A percentile compares a stretch with the other conserved stretches of the same genome.
These are phyloP conservation scores for Diaporthe batatas DNA, from an alignment of 2,329 filamentous ascomycete genomes.

Conservation along the genomic window DNA sequence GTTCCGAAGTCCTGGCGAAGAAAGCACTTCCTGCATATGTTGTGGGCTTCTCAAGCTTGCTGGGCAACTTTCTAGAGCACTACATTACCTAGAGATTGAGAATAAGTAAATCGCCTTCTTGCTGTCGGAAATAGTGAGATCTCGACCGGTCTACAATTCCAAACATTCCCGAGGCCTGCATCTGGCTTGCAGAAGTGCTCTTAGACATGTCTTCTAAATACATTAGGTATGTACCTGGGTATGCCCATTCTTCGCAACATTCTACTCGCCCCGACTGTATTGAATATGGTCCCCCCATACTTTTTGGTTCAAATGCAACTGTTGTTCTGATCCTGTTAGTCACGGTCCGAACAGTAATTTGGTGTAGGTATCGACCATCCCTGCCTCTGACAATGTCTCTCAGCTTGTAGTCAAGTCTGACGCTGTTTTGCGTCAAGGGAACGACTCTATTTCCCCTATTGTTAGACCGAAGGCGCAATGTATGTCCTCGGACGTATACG, in stretches of 20 bases:
- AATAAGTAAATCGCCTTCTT: background rate
- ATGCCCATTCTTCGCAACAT: too few relatives aligned
- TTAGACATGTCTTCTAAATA: background rate
- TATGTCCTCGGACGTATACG: too few relatives aligned
- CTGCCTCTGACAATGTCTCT: background rate
- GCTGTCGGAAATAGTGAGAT: background rate
- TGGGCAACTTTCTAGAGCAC: background rate
- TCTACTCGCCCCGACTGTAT: background rate
- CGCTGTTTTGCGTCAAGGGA: background rate
- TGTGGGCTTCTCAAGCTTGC: background rate
- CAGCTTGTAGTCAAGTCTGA: background rate
- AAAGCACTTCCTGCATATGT: background rate
- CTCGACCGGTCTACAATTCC: background rate
- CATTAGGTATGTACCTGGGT: too few relatives aligned
- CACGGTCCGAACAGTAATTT: background rate
- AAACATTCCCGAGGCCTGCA: background rate
- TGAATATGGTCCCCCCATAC: background rate
- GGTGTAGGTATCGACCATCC: too few relatives aligned
- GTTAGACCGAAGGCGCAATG: too few relatives aligned
- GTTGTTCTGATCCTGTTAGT: background rate
- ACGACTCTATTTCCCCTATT: background rate
- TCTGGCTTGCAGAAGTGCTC: background rate
- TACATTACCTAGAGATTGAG: background rate
- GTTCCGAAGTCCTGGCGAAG: background rate
- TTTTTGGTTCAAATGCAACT: background rate